Conservation (phyloP, 2,329 filamentous ascomycete genomes). For the Trichoderma oligosporum region DNA sequence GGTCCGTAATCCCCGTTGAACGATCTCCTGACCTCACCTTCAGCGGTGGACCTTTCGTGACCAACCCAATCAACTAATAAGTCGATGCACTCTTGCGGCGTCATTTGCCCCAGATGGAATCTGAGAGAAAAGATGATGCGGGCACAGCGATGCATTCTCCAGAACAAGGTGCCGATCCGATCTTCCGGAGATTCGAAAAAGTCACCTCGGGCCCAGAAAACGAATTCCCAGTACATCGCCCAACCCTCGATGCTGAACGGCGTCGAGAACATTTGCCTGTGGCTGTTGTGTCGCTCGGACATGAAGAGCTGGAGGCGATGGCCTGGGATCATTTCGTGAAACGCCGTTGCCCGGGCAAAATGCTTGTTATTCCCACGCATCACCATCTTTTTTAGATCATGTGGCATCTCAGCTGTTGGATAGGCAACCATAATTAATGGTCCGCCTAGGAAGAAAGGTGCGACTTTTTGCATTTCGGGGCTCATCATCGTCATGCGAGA, state of each 20-base stretch:
- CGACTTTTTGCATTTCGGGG: constrained; percentile 49
- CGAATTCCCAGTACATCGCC: constrained; percentile 60
- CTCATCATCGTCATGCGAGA: constrained; percentile 57
- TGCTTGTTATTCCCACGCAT: constrained; percentile 58
- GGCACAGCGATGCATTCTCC: constrained; percentile 59
- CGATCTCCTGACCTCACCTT: constrained; percentile 56
- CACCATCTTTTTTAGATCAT: constrained; percentile 55
- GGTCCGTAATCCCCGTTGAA: constrained; percentile 55
- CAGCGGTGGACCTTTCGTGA: constrained; percentile 56
- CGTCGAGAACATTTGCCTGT: constrained; percentile 51
- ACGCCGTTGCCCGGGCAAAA: constrained; percentile 56
- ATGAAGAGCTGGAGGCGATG: constrained; percentile 53
- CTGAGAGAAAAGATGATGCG: constrained; percentile 56
- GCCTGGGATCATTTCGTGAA: constrained; percentile 59
- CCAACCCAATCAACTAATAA: constrained; percentile 54
- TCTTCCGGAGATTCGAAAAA: constrained; percentile 51
- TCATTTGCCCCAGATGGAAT: constrained; percentile 55
- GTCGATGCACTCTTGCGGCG: constrained; percentile 52
- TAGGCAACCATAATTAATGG: constrained; percentile 53
- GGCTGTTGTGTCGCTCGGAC: constrained; percentile 43
- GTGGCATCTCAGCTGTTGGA: constrained; percentile 49
- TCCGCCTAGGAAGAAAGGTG: constrained; percentile 59
- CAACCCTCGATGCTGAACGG: constrained; percentile 60
- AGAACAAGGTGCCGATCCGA: constrained; percentile 56
- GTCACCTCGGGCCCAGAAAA: constrained; percentile 52